Base-by-base conservation (phyloP, 2,329 filamentous ascomycete species). In the Monosporascus ibericus region DNA sequence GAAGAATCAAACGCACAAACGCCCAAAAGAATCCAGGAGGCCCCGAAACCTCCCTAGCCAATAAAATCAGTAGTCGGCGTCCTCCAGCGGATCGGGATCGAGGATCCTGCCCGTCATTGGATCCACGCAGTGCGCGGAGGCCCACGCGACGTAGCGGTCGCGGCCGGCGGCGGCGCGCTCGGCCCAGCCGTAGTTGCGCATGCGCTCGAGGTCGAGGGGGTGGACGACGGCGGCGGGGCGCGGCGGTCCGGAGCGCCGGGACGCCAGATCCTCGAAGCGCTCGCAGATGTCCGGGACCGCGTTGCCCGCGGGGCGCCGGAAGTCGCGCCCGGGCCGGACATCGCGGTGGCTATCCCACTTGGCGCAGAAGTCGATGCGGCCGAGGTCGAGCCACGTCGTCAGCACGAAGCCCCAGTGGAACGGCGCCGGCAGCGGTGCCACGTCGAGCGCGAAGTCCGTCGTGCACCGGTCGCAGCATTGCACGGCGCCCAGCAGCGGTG, bases 341-440 rank as follows among this genome's bases (percentile, higher is more conserved):
- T 61, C 60, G 17, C 59, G 50, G 37, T 63, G 59, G 25, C 55
- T 58, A 37, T 63, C 58, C 58, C 59, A 61, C 39, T 61, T 62
- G n/a, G 34, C 22, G 42, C 55, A 56, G 52, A 61, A 61, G 25
- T 62, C 60, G 30, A 58, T 44, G 8, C 25, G 50, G 17, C 61
- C 61, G 2, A 62, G 49, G 27, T 63, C 61, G 6, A 63, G 25
- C 60, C 59, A 63, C 5, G 59, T 55, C 1, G 59, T 63, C 11
- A 63, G 46, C 3, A 55, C 51, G 40, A 63, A 63, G 15, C 61
- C 60, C 61, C 61, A 63, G 42, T 49, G 11, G 51, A 60, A 63
- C 6, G 61, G 61, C 30, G 53, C 55, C 9, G 60, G 61, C 0
- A 63, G 51, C 5, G 44, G 34, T 4, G 56, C 39, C 8, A 63